Percentiles rank a stretch among this genome's conserved stretches.
Evolutionary conservation across 352 stramenopile species (phyloP).

Genomic region (Phytophthora vignae): DNA sequence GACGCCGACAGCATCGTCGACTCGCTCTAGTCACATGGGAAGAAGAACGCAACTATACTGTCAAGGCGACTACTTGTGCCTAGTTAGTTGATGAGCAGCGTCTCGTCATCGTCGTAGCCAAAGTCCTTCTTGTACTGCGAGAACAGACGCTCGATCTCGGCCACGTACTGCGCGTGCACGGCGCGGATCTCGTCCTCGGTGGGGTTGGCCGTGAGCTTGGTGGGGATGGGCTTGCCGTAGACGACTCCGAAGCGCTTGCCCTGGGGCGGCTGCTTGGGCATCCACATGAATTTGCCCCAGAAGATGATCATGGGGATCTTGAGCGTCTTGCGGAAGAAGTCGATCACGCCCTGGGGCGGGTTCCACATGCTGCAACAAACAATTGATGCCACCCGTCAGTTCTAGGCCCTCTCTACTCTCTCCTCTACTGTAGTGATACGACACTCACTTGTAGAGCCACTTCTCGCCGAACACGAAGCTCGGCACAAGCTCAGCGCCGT

Average conservation of each 20-base stretch:
- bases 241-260: slow-evolving; percentile 79
- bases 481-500: slow-evolving; percentile 78
- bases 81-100: slow-evolving; percentile 64
- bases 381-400: slow-evolving; percentile 4
- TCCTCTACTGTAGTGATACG: background rate
- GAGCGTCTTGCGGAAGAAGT: slow-evolving; percentile 73
- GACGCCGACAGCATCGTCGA: slow-evolving; percentile 36
- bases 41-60: too few species aligned
- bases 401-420: background rate
- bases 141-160: slow-evolving; percentile 71
- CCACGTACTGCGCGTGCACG: slow-evolving; percentile 67
- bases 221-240: slow-evolving; percentile 75
- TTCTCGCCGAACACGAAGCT: slow-evolving; percentile 86
- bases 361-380: slow-evolving; percentile 63
- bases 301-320: slow-evolving; percentile 83
- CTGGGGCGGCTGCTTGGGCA: slow-evolving; percentile 63
- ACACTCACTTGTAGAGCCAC: slow-evolving; percentile 76
- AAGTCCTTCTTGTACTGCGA: slow-evolving; percentile 75
- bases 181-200: slow-evolving; percentile 63
- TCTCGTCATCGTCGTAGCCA: slow-evolving; percentile 81
- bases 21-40: background rate
- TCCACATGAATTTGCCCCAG: slow-evolving; percentile 85
- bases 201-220: slow-evolving; percentile 61
- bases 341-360: slow-evolving; percentile 62
- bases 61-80: too few species aligned